A percentile compares a stretch with the other conserved stretches of the same genome.
Conservation (phyloP, 805 yeast species). For the Tetrapisispora fleetii region DNA sequence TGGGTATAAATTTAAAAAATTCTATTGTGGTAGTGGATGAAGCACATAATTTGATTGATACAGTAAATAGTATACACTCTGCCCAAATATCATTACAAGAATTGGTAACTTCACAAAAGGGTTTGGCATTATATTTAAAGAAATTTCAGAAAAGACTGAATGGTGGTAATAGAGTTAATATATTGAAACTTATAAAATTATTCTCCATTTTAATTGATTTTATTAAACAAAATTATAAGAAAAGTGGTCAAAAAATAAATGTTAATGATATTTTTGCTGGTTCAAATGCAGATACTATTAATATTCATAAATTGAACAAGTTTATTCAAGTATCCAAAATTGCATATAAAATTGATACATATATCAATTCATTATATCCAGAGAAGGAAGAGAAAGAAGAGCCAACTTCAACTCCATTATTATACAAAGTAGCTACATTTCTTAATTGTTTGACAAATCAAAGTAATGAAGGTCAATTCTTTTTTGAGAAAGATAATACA, state of each 20-base stretch:
- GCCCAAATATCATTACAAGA: conserved; percentile 44
- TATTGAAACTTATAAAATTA: conserved; percentile 53
- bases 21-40: conserved; percentile 79
- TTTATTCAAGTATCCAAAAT: conserved; percentile 63
- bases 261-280: conserved; percentile 44
- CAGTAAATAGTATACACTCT: conserved; percentile 62
- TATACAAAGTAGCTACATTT: conserved; percentile 59
- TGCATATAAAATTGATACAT: conserved; percentile 74
- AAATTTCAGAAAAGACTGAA: conserved; percentile 59
- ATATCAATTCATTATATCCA: conserved; percentile 29
- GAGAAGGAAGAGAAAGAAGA: conserved; percentile 4
- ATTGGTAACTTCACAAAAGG: conserved; percentile 35
- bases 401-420: conserved; percentile 34
- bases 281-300: conserved; percentile 59
- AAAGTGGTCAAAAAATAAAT: conserved; percentile 47
- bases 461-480: conserved; percentile 67
- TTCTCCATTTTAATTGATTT: conserved; percentile 43
- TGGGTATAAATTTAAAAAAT: conserved; percentile 49
- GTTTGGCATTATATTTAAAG: conserved; percentile 44
- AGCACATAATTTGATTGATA: conserved; percentile 81
- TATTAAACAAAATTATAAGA: conserved; percentile 30
- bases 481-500: conserved; percentile 36
- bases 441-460: conserved; percentile 61
- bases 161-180: conserved; percentile 59
- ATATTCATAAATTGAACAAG: conserved; percentile 54